Evolutionary conservation across 2,329 filamentous ascomycete species (phyloP), one percentile per base, ranked within the genome.

Genomic region (Lachnellula subtilissima): DNA sequence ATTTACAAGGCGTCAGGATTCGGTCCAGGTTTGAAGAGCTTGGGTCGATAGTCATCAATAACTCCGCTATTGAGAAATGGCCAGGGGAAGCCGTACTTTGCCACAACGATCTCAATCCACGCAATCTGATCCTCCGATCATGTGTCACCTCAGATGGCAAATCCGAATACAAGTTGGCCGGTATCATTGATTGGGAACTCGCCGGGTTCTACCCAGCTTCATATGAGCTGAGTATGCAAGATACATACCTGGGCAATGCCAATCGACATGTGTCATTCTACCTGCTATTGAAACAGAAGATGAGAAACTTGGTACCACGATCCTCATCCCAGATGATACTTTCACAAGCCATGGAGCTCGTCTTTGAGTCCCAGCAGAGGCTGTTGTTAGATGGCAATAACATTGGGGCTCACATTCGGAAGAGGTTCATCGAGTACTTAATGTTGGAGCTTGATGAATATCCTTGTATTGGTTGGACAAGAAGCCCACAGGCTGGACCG

Each of bases 151-250:
- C 37, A 42, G 50, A 46, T 48, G 53, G 50, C 17, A 55, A 58
- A 50, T 60, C 49, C 12, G 52, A 53, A 19, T 52, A 64, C 51
- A 59, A 56, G 45, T 56, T 65, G 19, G 58, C 53, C 36, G 62
- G 45, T 46, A 65, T 65, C 37, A 60, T 65, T 46, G 58, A 63
- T 50, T 65, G 28, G 58, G 63, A 64, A 50, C 53, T 63, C 40
- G 58, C 62, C 57, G 62, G 63, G 49, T 64, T 64, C 57, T 65
- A 60, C 53, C 62, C 60, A 22, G 45, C 55, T 48, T 60, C 60
- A 1, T 65, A 63, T 46, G 56, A 65, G 58, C 48, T 63, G 32
- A 32, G 28, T 32, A 53, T 65, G 35, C 62, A 65, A 53, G 62
- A 64, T 49, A 61, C 59, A 47, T 63, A 61, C 48, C 40, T 64